Base-by-base conservation (phyloP, 495 filamentous ascomycete species). In the Oidiodendron maius region DNA sequence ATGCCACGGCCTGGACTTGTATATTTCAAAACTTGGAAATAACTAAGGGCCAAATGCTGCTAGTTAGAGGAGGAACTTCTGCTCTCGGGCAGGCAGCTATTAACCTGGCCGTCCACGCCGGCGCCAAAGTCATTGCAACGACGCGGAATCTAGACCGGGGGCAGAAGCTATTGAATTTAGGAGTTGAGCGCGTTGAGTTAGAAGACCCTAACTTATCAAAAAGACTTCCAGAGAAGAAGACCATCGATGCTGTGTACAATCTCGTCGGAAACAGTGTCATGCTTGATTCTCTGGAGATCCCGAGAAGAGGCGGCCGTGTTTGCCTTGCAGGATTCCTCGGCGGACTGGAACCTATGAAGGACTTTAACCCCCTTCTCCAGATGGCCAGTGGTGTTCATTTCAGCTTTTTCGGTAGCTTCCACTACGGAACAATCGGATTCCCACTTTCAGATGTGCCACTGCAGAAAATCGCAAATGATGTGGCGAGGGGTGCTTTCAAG, bases 351-450 rank as follows among this genome's bases (percentile, higher is more conserved):
- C 70, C 73, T 3, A 56, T 76, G n/a, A 32, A 36, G 2, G 65
- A 71, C 15, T 75, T 74, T 58, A 73, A 74, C 51, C 71, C 68
- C 20, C 55, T 74, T 45, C 35, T 72, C 11, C 61, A 73, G 55
- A 73, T 74, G 67, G 63, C 59, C 20, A 65, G 60, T 36, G 73
- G 71, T 2, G 70, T 74, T n/a, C 70, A 76, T 49, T 72, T 76
- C 49, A 74, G 66, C 47, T 61, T 75, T 20, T 76, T 74, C 55
- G 59, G 62, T 11, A 71, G 69, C 40, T 61, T 63, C 23, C 65
- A 64, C 8, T 59, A 73, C 25, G 72, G 71, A 0, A 55, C 51
- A 3, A 54, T 54, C 1, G 71, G 63, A 4, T 72, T 75, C 44
- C 67, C 67, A 13, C 35, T 75, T 18, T 69, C 68, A 1, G 60